Evolutionary conservation across 345 rosid species (phyloP).

Genomic region (Rhizophora apiculata): DNA sequence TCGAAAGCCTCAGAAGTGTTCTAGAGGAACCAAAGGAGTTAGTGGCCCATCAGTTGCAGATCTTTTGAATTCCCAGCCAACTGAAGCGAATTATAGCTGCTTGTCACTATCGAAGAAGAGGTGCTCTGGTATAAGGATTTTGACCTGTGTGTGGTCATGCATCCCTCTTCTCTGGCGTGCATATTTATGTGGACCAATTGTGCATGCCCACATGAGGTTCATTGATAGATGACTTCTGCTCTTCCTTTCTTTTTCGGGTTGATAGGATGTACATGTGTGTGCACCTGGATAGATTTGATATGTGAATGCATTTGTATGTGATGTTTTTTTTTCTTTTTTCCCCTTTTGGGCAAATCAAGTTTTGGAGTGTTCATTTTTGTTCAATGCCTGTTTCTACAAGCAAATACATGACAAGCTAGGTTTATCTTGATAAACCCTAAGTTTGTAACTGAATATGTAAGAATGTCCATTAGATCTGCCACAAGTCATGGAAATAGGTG

Average conservation of each 20-base stretch:
- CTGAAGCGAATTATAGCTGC: slow-evolving; percentile 50
- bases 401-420: neutral
- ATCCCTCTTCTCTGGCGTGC: slow-evolving; percentile 8
- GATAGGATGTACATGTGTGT: too few species aligned
- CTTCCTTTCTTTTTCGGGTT: too few species aligned
- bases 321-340: slow-evolving; percentile 1
- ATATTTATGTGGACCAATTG: too few species aligned
- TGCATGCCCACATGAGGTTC: too few species aligned
- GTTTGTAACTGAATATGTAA: neutral
- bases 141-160: neutral
- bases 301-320: neutral
- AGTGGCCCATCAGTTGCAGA: slow-evolving; percentile 46
- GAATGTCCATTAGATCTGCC: neutral
- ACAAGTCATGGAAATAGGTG: neutral
- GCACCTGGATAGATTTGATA: neutral
- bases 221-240: too few species aligned
- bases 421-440: neutral
- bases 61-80: slow-evolving; percentile 62
- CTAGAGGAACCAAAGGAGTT: slow-evolving; percentile 45
- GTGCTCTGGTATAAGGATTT: slow-evolving; percentile 48
- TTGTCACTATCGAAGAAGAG: slow-evolving; percentile 60
- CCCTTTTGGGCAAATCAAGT: neutral
- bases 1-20: slow-evolving; percentile 50
- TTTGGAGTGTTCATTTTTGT: neutral
- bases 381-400: neutral